phyloP scores from a whole-genome alignment of 331 rosid species.

The Pyrus hybrid region DNA sequence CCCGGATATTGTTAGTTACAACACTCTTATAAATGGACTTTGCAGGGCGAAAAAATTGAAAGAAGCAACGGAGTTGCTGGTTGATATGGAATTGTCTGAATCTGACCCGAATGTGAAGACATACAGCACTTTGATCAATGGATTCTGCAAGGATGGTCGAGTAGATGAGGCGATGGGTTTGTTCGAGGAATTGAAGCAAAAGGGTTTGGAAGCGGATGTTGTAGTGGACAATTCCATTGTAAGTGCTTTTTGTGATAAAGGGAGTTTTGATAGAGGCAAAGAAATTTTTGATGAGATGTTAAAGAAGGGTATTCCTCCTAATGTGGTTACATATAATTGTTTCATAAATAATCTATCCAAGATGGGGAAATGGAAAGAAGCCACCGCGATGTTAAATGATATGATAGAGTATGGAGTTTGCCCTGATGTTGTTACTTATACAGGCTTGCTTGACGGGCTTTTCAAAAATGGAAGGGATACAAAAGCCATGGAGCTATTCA shows the following conservation, averaged over 20 bases:
- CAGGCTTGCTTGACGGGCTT: constrained; percentile 63
- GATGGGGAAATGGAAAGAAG: constrained; percentile 59
- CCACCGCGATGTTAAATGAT: constrained; percentile 39
- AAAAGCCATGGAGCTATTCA: constrained; percentile 43
- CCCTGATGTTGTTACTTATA: constrained; percentile 57
- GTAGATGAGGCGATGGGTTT: constrained; percentile 43
- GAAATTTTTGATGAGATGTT: constrained; percentile 56
- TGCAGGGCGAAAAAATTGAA: constrained; percentile 50
- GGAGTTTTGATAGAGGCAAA: constrained; percentile 42
- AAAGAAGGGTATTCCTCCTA: constrained; percentile 49
- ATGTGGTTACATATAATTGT: constrained; percentile 50
- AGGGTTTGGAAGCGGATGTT: constrained; percentile 48
- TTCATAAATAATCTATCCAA: constrained; percentile 57
- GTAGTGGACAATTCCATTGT: constrained; percentile 44
- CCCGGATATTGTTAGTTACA: constrained; percentile 47
- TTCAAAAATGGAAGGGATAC: constrained; percentile 51
- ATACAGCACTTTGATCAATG: constrained; percentile 43
- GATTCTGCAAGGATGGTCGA: constrained; percentile 52
- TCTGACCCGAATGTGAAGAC: constrained; percentile 47
- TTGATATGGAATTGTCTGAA: constrained; percentile 44
- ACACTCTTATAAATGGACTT: constrained; percentile 46
- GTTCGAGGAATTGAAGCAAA: constrained; percentile 56
- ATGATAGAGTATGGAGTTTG: constrained; percentile 43
- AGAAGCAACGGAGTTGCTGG: constrained; percentile 53
- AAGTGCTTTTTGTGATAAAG: constrained; percentile 44